Base-by-base conservation (phyloP, 1,284 basidiomycete species). In the Ustilago bromivora region DNA sequence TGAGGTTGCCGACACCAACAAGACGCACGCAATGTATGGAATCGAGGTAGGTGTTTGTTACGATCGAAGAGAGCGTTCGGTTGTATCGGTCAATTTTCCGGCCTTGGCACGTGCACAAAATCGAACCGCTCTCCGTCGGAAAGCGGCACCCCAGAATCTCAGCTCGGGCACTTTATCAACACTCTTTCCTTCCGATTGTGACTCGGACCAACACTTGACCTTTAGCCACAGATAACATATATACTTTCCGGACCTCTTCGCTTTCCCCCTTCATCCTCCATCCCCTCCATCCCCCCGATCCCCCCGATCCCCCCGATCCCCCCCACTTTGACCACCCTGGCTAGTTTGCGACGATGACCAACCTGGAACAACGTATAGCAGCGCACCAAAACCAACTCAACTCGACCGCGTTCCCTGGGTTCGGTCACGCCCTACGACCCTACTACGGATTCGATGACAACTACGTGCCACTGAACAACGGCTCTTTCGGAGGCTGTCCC, bases 391-490 rank as follows among this genome's bases (percentile, higher is more conserved):
- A 46, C 2, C 32, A 61, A 13, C 64, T 75, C 0, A 54, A 54
- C 17, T 64, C 65, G 5, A 47, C 61, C 46, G 64, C 61, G 0
- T 76, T 76, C 53, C 76, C 76, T 0, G 71, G 67, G 5, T 74
- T 74, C 49, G 76, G 76, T 0, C 71, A 67, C 43, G 65, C 67
- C 1, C 58, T 73, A 17, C 63, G 54, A 49, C 54, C 60, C 0
- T 67, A 38, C 65, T 78, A 71, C 61, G 71, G 66, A 0, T 78
- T 78, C 61, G 76, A 74, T 46, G 41, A 47, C 5, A 6, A 40
- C 49, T 78, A 78, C 53, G 65, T 74, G 12, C 53, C 66, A 2
- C 62, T 78, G 36, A 78, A 78, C 76, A 74, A 74, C 36, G 76
- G 76, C 41, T 74, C 71, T 1, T 78, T 74, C 19, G 76, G 76